Evolutionary conservation across 495 filamentous ascomycete genomes (phyloP), one percentile per base, ranked within the genome.

Genomic region (Neurospora sublineolata): DNA sequence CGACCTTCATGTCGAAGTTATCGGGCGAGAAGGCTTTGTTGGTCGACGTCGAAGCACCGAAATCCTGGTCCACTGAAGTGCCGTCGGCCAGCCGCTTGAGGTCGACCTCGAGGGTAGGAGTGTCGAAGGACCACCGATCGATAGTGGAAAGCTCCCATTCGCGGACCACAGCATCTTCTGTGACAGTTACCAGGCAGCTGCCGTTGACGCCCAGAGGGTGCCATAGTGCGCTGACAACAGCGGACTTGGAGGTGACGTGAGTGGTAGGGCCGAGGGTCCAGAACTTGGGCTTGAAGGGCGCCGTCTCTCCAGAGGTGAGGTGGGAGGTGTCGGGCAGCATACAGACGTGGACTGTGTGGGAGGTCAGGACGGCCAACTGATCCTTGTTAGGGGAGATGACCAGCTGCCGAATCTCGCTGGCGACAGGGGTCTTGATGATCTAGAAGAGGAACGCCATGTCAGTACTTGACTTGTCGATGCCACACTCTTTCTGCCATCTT

Each of bases 231-330:
- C 91, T 93, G 1, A 88, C 89, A 23, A 97, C 84, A 0, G 91
- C 87, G 1, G 93, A 86, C 74, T 93, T 87, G 33, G 93, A 90
- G 72, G 93, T 89, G 37, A 97, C 93, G 79, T 97, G 94, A 3
- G 91, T 92, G 6, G 92, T 95, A 23, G 94, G 93, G 1, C 94
- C 94, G 18, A 97, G 84, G 68, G 93, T 93, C 80, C 90, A 94
- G 40, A 91, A 90, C 79, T 93, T 94, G 40, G 93, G 82, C 72
- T 90, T 90, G 74, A 97, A 86, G 0, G 90, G 86, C 0, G 84
- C 81, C 18, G 78, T 81, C 73, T 93, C 91, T 38, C 82, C 83
- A 37, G 87, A 84, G 1, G 86, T 88, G 38, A 97, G 87, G 73
- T 91, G 91, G 5, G 89, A 88, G 0, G 90, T 84, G 75, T 94